Conservation (phyloP, 331 rosid species). For the Telfairia occidentalis region DNA sequence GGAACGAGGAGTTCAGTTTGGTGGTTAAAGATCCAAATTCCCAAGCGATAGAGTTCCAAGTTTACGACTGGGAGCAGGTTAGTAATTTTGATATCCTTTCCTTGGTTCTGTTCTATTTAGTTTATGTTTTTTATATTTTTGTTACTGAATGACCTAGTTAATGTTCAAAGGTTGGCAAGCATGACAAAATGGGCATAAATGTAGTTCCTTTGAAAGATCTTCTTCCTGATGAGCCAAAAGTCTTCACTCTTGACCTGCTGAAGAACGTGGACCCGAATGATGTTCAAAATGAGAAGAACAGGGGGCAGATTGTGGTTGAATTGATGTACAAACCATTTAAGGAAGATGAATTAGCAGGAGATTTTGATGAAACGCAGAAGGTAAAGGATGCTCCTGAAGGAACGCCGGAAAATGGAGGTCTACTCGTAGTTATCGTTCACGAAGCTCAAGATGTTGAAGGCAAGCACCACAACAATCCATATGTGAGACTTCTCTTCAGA, state of each 20-base stretch:
- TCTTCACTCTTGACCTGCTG: constrained; percentile 48
- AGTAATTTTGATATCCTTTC: background rate
- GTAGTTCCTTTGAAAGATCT: constrained; percentile 51
- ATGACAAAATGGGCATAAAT: constrained; percentile 83
- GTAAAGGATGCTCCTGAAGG: constrained; percentile 49
- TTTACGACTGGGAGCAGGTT: constrained; percentile 86
- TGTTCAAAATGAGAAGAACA: constrained; percentile 55
- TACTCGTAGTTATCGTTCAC: constrained; percentile 58
- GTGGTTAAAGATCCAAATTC: constrained; percentile 66
- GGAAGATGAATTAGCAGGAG: constrained; percentile 47
- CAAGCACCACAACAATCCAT: constrained; percentile 78
- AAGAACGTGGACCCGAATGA: constrained; percentile 64
- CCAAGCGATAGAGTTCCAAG: constrained; percentile 46
- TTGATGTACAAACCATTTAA: constrained; percentile 63
- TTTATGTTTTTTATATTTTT: constrained; percentile 7
- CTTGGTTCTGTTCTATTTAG: background rate
- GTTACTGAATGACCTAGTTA: constrained; percentile 1
- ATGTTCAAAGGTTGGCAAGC: constrained; percentile 63
- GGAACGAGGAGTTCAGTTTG: constrained; percentile 72
- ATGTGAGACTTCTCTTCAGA: constrained; percentile 45
- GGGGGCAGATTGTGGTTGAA: constrained; percentile 68
- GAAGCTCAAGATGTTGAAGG: constrained; percentile 86
- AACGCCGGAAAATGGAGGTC: constrained; percentile 69
- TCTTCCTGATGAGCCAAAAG: constrained; percentile 40
- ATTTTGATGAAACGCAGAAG: constrained; percentile 26